These are phyloP conservation scores for Phytophthora ohioensis DNA, from an alignment of 352 stramenopile genomes.

Conservation along the genomic window DNA sequence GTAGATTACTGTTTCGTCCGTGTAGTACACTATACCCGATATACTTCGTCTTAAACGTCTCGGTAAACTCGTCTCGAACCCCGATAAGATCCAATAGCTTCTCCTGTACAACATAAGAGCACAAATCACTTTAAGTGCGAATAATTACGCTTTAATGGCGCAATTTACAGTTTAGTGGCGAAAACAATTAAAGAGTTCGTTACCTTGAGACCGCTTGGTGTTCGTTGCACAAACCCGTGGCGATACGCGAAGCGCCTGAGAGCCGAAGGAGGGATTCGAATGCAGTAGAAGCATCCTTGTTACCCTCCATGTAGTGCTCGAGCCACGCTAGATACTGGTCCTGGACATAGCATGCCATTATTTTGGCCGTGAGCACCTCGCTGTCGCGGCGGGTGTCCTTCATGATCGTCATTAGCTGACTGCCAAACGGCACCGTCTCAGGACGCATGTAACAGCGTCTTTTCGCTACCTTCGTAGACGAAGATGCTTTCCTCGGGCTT, in stretches of 20 bases:
- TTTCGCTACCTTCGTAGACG: constrained; percentile 11
- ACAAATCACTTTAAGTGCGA: background rate
- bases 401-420: constrained; percentile 16
- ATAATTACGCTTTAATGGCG: too few species aligned
- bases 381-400: constrained; percentile 11
- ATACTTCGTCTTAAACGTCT: constrained; percentile 12
- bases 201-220: constrained; percentile 12
- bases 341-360: constrained; percentile 6
- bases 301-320: background rate
- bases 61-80: constrained; percentile 12
- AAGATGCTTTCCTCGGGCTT: constrained; percentile 1
- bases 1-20: constrained; percentile 18
- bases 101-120: constrained; percentile 17
- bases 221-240: constrained; percentile 22
- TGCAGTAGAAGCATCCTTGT: constrained; percentile 4
- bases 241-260: constrained; percentile 22
- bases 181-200: background rate
- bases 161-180: background rate
- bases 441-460: background rate
- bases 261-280: constrained; percentile 13
- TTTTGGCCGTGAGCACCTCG: background rate
- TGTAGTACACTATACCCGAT: constrained; percentile 6
- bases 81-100: constrained; percentile 6
- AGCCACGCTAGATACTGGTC: constrained; percentile 5
- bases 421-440: constrained; percentile 15